Evolutionary conservation across 2,329 filamentous ascomycete genomes (phyloP).

Genomic region (Grosmannia serpens): DNA sequence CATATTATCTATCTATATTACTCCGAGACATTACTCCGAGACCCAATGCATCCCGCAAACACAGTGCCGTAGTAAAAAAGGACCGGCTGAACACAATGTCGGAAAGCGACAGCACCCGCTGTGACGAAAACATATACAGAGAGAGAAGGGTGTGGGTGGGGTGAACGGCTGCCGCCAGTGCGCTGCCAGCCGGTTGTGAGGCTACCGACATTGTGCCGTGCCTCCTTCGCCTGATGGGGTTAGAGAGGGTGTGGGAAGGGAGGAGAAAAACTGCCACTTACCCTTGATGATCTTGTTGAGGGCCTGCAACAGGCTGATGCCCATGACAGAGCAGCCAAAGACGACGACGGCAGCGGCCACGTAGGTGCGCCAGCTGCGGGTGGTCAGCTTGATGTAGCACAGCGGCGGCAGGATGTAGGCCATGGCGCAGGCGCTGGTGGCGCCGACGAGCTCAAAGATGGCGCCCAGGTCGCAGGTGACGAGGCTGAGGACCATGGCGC

Average conservation of each 20-base stretch:
- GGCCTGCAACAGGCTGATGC: conserved; percentile 65
- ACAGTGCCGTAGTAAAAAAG: background rate
- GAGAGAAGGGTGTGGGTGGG: too few relatives aligned
- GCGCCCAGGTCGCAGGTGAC: conserved; percentile 87
- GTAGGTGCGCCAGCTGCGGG: conserved; percentile 60
- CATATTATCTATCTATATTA: background rate
- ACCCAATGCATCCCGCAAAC: background rate
- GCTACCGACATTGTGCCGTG: background rate
- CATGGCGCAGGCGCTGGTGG: conserved; percentile 85
- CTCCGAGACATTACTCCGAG: background rate
- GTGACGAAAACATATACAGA: background rate
- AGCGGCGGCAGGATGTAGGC: conserved; percentile 92
- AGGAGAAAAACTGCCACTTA: background rate
- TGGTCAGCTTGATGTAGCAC: conserved; percentile 89
- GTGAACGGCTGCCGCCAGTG: too few relatives aligned
- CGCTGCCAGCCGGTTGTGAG: too few relatives aligned
- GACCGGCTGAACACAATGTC: background rate
- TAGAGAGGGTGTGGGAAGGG: background rate
- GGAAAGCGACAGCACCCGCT: background rate
- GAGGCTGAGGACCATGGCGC: conserved; percentile 65
- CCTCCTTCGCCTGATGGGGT: background rate
- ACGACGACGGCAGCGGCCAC: conserved; percentile 60
- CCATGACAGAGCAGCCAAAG: conserved; percentile 74
- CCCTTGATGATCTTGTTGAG: conserved; percentile 52
- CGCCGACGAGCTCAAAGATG: conserved; percentile 92